Evolutionary conservation across 2,329 filamentous ascomycete species (phyloP), one percentile per base, ranked within the genome.

Genomic region (Monosporascus sp.): DNA sequence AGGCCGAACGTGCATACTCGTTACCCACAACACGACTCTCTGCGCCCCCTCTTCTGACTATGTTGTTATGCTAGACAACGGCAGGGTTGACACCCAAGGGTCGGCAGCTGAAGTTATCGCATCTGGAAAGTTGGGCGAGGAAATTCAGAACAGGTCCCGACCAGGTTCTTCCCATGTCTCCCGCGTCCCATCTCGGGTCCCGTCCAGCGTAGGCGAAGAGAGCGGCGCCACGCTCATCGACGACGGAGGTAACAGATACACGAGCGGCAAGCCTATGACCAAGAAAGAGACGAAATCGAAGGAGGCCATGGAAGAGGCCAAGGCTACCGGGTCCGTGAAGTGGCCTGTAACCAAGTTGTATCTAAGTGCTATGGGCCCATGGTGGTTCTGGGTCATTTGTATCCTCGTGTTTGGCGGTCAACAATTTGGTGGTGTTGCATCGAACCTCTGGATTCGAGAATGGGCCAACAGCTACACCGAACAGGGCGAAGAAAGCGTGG

Each of bases 21-120:
- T 99, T 37, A 97, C 94, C 0, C 94, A 99, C 75, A 99, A 97
- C 65, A 83, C 94, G 27, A 82, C 89, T n/a, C 81, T 99, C 19
- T 94, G 91, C 61, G 84, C 91, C 7, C 91, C 92, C 5, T 79
- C 85, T 37, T 86, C 93, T 0, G 84, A 91, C 52, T 89, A 88
- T 60, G 87, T 95, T 6, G 87, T 97, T 9, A 80, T 91, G 4
- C 80, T 99, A 55, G 89, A 95, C 48, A 97, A 97, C 63, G 94
- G 94, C 27, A 86, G 87, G 58, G 77, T 97, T 40, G 74, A 79
- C 2, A 78, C 82, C 1, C 88, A 96, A 68, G 94, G 94, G n/a
- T 78, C 85, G 3, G 80, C 92, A 0, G 78, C 83, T 5, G 84
- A 93, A 50, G 81, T 97, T 31, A 90, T 96, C 56, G 83, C 86